Conservation (phyloP, 768 basidiomycete genomes). For the Boletellus emodensis region DNA sequence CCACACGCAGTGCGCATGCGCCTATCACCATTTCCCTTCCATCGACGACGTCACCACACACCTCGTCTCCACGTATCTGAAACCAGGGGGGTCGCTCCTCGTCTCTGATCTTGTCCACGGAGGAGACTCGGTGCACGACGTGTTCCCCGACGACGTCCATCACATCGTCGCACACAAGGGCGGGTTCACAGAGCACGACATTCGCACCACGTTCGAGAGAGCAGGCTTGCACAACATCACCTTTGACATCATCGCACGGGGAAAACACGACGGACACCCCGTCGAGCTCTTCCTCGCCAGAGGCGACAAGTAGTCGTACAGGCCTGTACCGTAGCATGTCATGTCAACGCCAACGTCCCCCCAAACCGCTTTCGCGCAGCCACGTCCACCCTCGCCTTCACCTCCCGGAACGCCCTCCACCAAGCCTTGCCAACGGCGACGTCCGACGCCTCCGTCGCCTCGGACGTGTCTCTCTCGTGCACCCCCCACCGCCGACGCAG, state of each 20-base stretch:
- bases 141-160: constrained; percentile 33
- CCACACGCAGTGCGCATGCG: constrained; percentile 49
- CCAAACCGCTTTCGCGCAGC: constrained; percentile 68
- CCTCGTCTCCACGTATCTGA: constrained; percentile 51
- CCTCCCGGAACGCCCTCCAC: constrained; percentile 76
- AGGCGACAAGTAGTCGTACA: constrained; percentile 36
- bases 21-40: constrained; percentile 61
- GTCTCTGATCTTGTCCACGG: constrained; percentile 49
- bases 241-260: constrained; percentile 35
- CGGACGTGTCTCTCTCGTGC: constrained; percentile 42
- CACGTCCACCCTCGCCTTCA: constrained; percentile 65
- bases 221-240: constrained; percentile 49
- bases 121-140: constrained; percentile 17
- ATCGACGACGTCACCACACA: constrained; percentile 47
- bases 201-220: constrained; percentile 46
- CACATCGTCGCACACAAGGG: constrained; percentile 51
- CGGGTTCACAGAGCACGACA: constrained; percentile 50
- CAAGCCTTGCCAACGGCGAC: constrained; percentile 66
- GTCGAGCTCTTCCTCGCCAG: constrained; percentile 55
- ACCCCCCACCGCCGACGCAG: constrained; percentile 60
- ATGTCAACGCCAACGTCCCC: constrained; percentile 61
- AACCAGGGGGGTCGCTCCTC: constrained; percentile 56
- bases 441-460: constrained; percentile 34
- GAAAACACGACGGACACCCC: constrained; percentile 29
- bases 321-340: constrained; percentile 11